phyloP scores from a whole-genome alignment of 805 yeast genomes.

The Zygoascus ofunaensis region DNA sequence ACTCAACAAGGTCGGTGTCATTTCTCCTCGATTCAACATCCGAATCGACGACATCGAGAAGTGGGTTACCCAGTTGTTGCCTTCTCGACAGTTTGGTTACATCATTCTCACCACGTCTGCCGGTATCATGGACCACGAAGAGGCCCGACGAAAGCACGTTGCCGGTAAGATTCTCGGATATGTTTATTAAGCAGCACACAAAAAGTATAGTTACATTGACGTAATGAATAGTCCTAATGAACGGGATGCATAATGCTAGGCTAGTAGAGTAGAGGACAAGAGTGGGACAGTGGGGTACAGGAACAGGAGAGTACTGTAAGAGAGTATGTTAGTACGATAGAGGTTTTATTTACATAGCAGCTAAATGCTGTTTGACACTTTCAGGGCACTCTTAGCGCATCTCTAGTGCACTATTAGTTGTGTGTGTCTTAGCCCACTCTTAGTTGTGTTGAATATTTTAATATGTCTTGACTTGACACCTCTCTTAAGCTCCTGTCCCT shows the following conservation, averaged over 20 bases:
- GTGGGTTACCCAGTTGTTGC: conserved; percentile 97
- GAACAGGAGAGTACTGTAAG: too few relatives aligned
- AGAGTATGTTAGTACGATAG: too few relatives aligned
- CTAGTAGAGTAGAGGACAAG: too few relatives aligned
- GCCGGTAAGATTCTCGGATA: conserved; percentile 98
- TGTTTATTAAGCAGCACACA: conserved; percentile 57
- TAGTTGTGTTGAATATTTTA: too few relatives aligned
- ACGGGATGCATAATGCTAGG: conserved; percentile 1
- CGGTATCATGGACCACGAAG: conserved; percentile 99
- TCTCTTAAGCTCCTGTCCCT: too few relatives aligned
- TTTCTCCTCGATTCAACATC: conserved; percentile 97
- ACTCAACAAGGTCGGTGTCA: conserved; percentile 97
- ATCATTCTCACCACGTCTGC: conserved; percentile 97
- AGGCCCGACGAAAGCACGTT: conserved; percentile 99
- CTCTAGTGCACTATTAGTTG: too few relatives aligned
- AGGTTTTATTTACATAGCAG: too few relatives aligned
- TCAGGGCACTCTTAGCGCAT: too few relatives aligned
- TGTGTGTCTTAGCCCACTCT: too few relatives aligned
- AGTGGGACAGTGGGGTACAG: too few relatives aligned
- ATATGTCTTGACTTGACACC: too few relatives aligned
- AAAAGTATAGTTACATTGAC: neutral
- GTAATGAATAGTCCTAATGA: conserved; percentile 3
- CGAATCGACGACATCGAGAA: conserved; percentile 91
- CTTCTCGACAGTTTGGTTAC: conserved; percentile 99
- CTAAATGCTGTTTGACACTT: too few relatives aligned